These are phyloP conservation scores for Penicillium sp. DNA, from an alignment of 2,329 filamentous ascomycete species.

Conservation along the genomic window DNA sequence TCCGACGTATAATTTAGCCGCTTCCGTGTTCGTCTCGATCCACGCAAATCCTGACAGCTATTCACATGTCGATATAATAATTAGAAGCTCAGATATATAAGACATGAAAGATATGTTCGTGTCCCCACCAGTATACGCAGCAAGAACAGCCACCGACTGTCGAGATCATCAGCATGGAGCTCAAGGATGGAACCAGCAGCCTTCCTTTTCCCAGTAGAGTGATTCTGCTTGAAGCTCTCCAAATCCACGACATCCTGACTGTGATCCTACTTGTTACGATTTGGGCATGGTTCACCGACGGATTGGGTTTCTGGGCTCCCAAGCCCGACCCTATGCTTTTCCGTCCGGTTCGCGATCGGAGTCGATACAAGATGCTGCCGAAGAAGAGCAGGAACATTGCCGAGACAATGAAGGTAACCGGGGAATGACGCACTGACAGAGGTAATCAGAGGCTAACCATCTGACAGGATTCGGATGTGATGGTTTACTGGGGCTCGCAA, in stretches of 20 bases:
- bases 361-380: background rate
- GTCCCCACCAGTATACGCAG: background rate
- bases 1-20: background rate
- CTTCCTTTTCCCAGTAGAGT: background rate
- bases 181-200: background rate
- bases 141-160: background rate
- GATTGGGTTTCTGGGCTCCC: background rate
- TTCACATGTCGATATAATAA: background rate
- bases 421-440: background rate
- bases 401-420: background rate
- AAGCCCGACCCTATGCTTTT: background rate
- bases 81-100: background rate
- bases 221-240: background rate
- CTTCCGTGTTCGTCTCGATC: background rate
- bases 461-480: background rate
- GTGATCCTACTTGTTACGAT: background rate
- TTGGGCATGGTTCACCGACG: background rate
- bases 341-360: background rate
- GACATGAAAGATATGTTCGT: background rate
- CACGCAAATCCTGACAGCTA: background rate
- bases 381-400: background rate
- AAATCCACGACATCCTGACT: background rate
- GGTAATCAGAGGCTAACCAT: background rate
- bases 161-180: background rate
- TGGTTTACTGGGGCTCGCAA: constrained; percentile 7